Evolutionary conservation across 139 green algal species (phyloP), one percentile per base, ranked within the genome.

Genomic region (Trebouxia sp.): DNA sequence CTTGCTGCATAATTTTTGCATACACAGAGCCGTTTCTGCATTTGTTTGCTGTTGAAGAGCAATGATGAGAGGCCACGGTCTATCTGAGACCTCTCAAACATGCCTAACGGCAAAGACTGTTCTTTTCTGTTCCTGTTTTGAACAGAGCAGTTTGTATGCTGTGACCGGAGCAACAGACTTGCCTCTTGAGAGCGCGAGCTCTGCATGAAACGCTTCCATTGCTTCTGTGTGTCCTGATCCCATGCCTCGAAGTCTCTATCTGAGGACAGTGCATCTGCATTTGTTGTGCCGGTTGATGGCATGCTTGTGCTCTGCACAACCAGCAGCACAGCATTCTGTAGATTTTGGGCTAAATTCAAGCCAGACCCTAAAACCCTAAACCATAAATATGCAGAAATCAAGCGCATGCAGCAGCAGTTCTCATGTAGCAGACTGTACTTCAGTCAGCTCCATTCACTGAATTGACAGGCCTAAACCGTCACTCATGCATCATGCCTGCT

Each of bases 201-300:
- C 15, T 55, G 53, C 69, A 77, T 77, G 69, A 77, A 77, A 30
- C 69, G 69, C 69, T 77, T 53, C 69, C 69, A 77, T 15, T 77
- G 41, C 69, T 77, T 77, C 41, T 77, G 69, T 24, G 69, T 77
- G 41, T 77, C 69, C 6, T 51, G 14, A 38, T 77, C 69, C 69
- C 69, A 77, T 39, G 42, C 69, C 20, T 35, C 42, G 39, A 53
- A 53, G 26, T 77, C 69, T 28, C 2, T 58, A 28, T 58, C 20
- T 58, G 20, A 58, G 3, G 50, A n/a, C 50, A 58, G 20, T 28
- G 50, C 50, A 58, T 58, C 22, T 6, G 26, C 20, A 28, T 10
- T 28, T 58, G 2, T 58, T 17, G 26, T 17, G 20, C 50, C 26
- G 50, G 50, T 22, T 58, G 50, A 58, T n/a, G n/a, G n/a, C n/a